Percentiles rank a stretch among this genome's conserved stretches.
These are phyloP conservation scores for Teunomyces panamensis DNA, from an alignment of 805 yeast genomes.

Conservation along the genomic window DNA sequence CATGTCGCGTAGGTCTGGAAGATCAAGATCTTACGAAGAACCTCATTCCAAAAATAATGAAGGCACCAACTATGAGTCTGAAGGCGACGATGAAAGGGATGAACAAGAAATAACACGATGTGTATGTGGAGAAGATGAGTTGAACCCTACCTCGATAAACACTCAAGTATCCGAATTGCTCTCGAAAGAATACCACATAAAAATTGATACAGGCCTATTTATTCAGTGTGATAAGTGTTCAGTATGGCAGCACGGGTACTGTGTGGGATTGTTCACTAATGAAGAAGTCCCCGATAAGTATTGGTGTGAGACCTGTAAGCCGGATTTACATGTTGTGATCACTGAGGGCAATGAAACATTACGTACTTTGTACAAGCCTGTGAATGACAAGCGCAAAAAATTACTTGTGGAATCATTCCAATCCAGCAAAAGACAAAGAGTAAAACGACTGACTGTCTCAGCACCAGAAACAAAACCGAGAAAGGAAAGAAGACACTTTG, in stretches of 20 bases:
- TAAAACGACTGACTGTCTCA: slow-evolving; percentile 7
- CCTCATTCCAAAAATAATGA: slow-evolving; percentile 16
- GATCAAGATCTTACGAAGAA: slow-evolving; percentile 19
- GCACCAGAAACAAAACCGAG: slow-evolving; percentile 16
- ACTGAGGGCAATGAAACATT: slow-evolving; percentile 20
- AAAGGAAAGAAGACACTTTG: slow-evolving; percentile 33
- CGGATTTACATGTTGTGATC: slow-evolving; percentile 68
- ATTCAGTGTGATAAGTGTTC: slow-evolving; percentile 88
- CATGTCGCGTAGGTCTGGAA: slow-evolving; percentile 32
- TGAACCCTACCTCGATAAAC: slow-evolving; percentile 23
- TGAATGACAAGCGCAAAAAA: slow-evolving; percentile 41
- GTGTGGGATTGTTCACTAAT: slow-evolving; percentile 80
- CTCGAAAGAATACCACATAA: slow-evolving; percentile 31
- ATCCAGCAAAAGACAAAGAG: slow-evolving; percentile 4
- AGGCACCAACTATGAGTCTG: slow-evolving; percentile 19
- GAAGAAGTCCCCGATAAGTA: slow-evolving; percentile 86
- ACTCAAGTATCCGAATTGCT: slow-evolving; percentile 24
- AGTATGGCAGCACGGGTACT: slow-evolving; percentile 97
- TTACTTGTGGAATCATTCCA: slow-evolving; percentile 18
- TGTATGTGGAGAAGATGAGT: slow-evolving; percentile 41
- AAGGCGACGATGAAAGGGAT: slow-evolving; percentile 24
- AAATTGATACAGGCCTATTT: slow-evolving; percentile 57
- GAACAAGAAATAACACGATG: slow-evolving; percentile 44
- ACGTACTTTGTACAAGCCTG: slow-evolving; percentile 40
- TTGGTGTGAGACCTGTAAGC: slow-evolving; percentile 91